Evolutionary conservation across 306 rosid genomes (phyloP), one percentile per base, ranked within the genome.

Genomic region (Arachis hypogaea): DNA sequence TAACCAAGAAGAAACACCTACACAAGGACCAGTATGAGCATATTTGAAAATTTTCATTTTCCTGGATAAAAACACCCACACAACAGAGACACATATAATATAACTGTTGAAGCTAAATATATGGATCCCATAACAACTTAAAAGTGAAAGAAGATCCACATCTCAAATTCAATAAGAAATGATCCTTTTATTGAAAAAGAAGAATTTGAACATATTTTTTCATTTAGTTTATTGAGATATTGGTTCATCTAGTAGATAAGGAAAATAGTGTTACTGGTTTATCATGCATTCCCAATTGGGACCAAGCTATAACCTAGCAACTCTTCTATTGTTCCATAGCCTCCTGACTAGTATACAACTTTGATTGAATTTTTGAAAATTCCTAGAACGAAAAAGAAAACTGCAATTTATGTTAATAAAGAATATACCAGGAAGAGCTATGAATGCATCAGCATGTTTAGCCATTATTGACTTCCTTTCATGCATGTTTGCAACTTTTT

Each of bases 311-410:
- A 75, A 78, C 80, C 86, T 42, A 78, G 62, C 72, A 82, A 47
- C 69, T 82, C 86, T 70, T 82, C 86, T 83, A 82, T 75, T 68
- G 86, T 82, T 75, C 86, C 86, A 64, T 82, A 82, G 52, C 86
- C 86, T 64, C 86, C 86, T 82, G 64, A 74, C 60, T 12, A 50
- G 58, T 60, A 60, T 36, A 5, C 3, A 71, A 71, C 59, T 70
- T 59, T 9, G 45, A 10, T 75, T n/a, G 10, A 59, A 59, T 46
- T 59, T 46, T 5, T 60, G 43, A 45, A 54, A 30, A 52, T 50
- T 55, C 38, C 7, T 2, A 5, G 30, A 11, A 42, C 11, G 14
- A 16, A 33, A 47, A 59, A 11, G 45, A 62, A 36, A n/a, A 33
- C 5, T 10, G 54, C 47, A 49, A 69, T 29, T 59, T 36, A 10